A percentile compares a stretch with the other conserved stretches of the same genome.
Conservation (phyloP, 1,284 basidiomycete genomes). For the Austroboletus niveus region DNA sequence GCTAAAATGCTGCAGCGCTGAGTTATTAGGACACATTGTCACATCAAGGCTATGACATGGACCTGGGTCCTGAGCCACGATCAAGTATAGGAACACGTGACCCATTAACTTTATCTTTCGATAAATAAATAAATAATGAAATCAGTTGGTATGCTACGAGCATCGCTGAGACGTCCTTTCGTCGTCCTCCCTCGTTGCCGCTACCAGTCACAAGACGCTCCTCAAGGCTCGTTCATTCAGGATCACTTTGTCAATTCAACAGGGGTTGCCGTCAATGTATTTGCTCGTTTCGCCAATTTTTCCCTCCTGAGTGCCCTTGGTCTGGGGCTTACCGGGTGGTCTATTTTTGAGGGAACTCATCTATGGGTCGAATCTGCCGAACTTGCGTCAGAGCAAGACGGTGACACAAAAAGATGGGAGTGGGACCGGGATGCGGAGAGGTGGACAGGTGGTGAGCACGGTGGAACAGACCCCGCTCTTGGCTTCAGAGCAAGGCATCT, state of each 20-base stretch:
- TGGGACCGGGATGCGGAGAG: constrained; percentile 71
- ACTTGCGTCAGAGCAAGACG: constrained; percentile 52
- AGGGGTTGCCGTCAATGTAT: constrained; percentile 35
- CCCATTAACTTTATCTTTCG: not conserved
- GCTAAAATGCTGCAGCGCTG: not conserved
- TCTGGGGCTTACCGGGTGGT: constrained; percentile 39
- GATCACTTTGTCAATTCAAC: constrained; percentile 38
- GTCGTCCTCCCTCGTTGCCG: constrained; percentile 2
- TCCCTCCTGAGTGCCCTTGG: constrained; percentile 39
- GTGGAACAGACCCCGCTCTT: constrained; percentile 74
- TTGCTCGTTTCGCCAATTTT: constrained; percentile 41
- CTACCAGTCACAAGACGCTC: constrained; percentile 16
- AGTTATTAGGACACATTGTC: not conserved
- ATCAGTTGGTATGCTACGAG: constrained; percentile 11
- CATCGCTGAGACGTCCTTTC: constrained; percentile 2
- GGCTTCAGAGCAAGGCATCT: constrained; percentile 66
- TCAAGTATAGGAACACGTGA: not conserved
- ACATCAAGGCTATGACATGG: not conserved
- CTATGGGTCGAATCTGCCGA: constrained; percentile 67
- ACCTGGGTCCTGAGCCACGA: too few species aligned
- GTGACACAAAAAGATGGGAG: constrained; percentile 59
- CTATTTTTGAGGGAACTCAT: constrained; percentile 61
- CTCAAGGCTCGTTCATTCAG: constrained; percentile 24
- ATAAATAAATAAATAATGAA: not conserved
- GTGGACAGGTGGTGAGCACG: constrained; percentile 69